Evolutionary conservation across 805 yeast genomes (phyloP).

Genomic region (Candida sithepensis): DNA sequence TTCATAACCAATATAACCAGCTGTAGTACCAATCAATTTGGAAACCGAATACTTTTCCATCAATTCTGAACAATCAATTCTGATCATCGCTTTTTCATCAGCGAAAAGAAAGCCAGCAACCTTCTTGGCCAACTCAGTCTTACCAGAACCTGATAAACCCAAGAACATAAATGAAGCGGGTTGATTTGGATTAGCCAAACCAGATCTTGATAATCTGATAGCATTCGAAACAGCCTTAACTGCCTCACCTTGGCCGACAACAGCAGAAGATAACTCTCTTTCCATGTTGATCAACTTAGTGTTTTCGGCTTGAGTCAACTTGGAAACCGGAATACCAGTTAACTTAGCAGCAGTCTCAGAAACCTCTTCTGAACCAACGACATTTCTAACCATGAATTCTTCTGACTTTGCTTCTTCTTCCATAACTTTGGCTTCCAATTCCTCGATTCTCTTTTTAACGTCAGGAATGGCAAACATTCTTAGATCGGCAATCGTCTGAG

Average conservation of each 20-base stretch:
- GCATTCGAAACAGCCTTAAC: constrained; percentile 96
- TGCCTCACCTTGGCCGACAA: constrained; percentile 95
- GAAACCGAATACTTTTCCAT: constrained; percentile 95
- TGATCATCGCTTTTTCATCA: constrained; percentile 94
- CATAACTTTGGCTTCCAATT: constrained; percentile 71
- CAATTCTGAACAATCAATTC: constrained; percentile 96
- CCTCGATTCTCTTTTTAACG: constrained; percentile 67
- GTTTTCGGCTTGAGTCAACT: constrained; percentile 93
- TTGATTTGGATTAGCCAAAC: constrained; percentile 92
- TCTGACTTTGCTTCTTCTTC: constrained; percentile 52
- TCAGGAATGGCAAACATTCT: constrained; percentile 98
- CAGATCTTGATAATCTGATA: constrained; percentile 88
- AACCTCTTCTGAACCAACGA: constrained; percentile 61
- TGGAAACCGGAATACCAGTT: constrained; percentile 95
- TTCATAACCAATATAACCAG: constrained; percentile 95
- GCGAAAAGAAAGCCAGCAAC: constrained; percentile 94
- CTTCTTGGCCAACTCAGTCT: constrained; percentile 96
- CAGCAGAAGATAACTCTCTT: constrained; percentile 70
- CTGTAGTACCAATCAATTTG: constrained; percentile 93
- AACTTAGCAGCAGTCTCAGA: constrained; percentile 55
- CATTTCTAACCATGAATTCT: constrained; percentile 75
- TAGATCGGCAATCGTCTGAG: constrained; percentile 91
- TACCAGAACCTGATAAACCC: constrained; percentile 97
- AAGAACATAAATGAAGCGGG: constrained; percentile 94
- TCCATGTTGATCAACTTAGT: constrained; percentile 94